phyloP scores from a whole-genome alignment of 148 eudicot genomes.

The Rhododendron vialii region DNA sequence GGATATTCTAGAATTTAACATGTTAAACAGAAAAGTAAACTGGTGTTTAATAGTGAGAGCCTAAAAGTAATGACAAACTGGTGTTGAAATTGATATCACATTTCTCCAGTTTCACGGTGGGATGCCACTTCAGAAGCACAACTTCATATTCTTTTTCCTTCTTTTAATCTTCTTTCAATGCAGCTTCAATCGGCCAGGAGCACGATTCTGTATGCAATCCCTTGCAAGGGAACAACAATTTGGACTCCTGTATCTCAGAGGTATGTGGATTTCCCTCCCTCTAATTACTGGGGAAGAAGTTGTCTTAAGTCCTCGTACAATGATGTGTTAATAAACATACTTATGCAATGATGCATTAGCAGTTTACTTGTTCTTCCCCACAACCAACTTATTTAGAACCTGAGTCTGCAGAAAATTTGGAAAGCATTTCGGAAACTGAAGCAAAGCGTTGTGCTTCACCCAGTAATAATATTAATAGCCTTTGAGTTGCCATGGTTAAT shows the following conservation, averaged over 20 bases:
- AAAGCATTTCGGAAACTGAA: constrained; percentile 4
- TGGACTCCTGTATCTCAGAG: constrained; percentile 22
- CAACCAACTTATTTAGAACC: constrained; percentile 23
- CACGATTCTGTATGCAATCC: constrained; percentile 7
- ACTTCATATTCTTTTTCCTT: background rate
- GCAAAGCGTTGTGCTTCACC: background rate
- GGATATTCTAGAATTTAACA: background rate
- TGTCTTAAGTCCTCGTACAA: background rate
- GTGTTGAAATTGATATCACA: background rate
- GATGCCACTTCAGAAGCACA: background rate
- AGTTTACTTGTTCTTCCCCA: constrained; percentile 35
- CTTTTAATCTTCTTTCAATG: constrained; percentile 1
- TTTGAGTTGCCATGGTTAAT: too few species aligned
- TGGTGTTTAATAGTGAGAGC: background rate
- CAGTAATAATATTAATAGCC: too few species aligned
- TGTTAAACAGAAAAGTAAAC: background rate
- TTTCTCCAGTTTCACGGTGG: background rate
- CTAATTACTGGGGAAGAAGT: background rate
- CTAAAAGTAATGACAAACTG: background rate
- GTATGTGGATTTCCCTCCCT: constrained; percentile 20
- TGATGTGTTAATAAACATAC: background rate
- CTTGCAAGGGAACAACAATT: constrained; percentile 6
- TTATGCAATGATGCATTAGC: background rate
- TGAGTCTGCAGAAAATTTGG: constrained; percentile 25
- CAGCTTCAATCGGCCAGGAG: constrained; percentile 13